Evolutionary conservation across 1,139 yeast genomes (phyloP).

Genomic region (Eremothecium cymbalariae): DNA sequence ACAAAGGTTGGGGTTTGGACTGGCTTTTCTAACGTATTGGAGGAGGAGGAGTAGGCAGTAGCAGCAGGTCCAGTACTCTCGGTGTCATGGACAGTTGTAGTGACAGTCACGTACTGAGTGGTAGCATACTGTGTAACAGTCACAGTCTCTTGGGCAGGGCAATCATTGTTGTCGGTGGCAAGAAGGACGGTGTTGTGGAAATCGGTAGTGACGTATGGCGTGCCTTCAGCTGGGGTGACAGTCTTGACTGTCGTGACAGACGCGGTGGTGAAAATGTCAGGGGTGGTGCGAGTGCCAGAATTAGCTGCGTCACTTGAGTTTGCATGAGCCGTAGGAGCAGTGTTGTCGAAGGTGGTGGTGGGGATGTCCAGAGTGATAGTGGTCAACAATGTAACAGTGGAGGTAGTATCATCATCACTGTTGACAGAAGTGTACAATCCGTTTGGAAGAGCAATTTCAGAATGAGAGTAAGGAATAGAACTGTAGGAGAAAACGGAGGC

Average conservation of each 20-base stretch:
- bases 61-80: no score
- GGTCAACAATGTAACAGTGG: constrained; percentile 18
- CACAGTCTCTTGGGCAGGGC: constrained; percentile 20
- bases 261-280: constrained; percentile 10
- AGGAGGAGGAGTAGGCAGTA: no score
- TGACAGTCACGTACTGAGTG: constrained; percentile 21
- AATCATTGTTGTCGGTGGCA: constrained; percentile 10
- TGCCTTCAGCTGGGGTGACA: constrained; percentile 16
- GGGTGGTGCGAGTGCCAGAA: constrained; percentile 8
- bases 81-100: constrained; percentile 11
- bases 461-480: no score
- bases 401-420: constrained; percentile 18
- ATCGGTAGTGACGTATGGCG: constrained; percentile 19
- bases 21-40: no score
- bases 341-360: constrained; percentile 4
- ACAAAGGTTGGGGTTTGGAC: no score
- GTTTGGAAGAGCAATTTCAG: no score
- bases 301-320: constrained; percentile 8
- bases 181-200: constrained; percentile 12
- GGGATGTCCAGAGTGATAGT: constrained; percentile 14
- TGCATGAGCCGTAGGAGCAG: constrained; percentile 1
- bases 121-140: constrained; percentile 23
- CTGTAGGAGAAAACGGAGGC: no score
- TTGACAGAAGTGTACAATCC: constrained; percentile 12
- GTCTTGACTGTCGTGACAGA: constrained; percentile 12